phyloP scores from a whole-genome alignment of 768 basidiomycete genomes.

The Clitopilus passeckerianus region DNA sequence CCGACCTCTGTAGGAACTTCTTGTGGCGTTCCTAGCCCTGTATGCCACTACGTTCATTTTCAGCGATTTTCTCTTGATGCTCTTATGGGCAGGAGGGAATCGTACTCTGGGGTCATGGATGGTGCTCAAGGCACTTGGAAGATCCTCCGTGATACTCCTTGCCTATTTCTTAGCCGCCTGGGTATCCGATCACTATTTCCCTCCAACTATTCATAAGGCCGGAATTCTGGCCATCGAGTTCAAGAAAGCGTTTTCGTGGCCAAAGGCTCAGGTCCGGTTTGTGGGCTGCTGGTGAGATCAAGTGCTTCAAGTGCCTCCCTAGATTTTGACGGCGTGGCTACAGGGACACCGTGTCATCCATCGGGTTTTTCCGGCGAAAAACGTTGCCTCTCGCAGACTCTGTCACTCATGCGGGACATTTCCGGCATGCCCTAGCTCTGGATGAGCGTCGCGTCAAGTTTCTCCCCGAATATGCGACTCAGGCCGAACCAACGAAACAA shows the following conservation, averaged over 20 bases:
- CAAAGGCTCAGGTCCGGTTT: constrained; percentile 28
- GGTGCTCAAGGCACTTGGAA: constrained; percentile 5
- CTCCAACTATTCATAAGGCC: background rate
- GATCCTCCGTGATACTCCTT: background rate
- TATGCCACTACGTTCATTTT: background rate
- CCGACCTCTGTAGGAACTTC: background rate
- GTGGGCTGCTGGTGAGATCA: constrained; percentile 30
- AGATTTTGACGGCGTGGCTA: background rate
- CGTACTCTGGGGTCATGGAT: background rate
- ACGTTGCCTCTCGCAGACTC: constrained; percentile 21
- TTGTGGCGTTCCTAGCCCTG: background rate
- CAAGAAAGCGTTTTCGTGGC: constrained; percentile 8
- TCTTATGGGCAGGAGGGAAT: background rate
- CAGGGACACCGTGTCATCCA: constrained; percentile 42
- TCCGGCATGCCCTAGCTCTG: constrained; percentile 40
- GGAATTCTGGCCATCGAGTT: constrained; percentile 1
- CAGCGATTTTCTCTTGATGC: background rate
- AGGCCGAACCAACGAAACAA: background rate
- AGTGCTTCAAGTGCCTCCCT: background rate
- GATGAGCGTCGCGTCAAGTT: constrained; percentile 42
- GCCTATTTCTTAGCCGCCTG: background rate
- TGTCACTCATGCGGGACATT: constrained; percentile 24
- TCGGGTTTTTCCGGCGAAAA: constrained; percentile 26
- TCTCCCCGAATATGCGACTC: constrained; percentile 27
- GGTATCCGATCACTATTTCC: background rate